Conservation (phyloP, 2,329 filamentous ascomycete genomes). For the Hymenoscyphus fraxineus region DNA sequence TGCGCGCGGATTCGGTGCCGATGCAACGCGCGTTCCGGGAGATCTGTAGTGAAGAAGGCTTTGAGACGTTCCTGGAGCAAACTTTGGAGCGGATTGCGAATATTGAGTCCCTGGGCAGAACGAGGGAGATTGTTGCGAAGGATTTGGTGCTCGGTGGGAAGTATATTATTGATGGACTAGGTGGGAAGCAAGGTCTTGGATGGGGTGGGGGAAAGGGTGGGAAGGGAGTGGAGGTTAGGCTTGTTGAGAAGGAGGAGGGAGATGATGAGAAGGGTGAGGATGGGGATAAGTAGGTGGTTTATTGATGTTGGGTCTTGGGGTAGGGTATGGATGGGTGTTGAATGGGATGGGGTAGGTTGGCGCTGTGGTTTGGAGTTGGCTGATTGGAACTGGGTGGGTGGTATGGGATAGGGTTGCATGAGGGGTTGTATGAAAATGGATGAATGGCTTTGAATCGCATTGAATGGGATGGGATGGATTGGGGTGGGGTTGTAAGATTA, state of each 20-base stretch:
- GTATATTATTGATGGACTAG: conserved; percentile 56
- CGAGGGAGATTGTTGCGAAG: conserved; percentile 93
- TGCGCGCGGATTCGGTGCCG: conserved; percentile 88
- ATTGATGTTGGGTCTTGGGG: no score
- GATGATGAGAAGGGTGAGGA: conserved; percentile 7
- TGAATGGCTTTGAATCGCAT: no score
- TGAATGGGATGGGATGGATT: no score
- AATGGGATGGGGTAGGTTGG: no score
- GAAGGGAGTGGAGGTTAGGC: conserved; percentile 5
- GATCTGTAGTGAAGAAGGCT: conserved; percentile 73
- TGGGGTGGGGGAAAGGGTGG: conserved; percentile 26
- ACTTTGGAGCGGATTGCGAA: conserved; percentile 83
- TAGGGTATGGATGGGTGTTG: no score
- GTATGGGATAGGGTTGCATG: no score
- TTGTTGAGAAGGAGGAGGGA: conserved; percentile 12
- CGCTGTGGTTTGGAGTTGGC: no score
- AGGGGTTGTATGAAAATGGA: no score
- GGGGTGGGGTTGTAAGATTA: no score
- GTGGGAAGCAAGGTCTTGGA: conserved; percentile 19
- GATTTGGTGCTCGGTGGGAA: conserved; percentile 82
- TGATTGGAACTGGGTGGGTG: no score
- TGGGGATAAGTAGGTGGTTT: background rate
- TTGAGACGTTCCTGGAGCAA: conserved; percentile 75
- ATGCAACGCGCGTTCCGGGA: conserved; percentile 92
- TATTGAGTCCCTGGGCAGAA: conserved; percentile 89